phyloP scores from a whole-genome alignment of 805 yeast genomes.

The Hagleromyces aurorensis region DNA sequence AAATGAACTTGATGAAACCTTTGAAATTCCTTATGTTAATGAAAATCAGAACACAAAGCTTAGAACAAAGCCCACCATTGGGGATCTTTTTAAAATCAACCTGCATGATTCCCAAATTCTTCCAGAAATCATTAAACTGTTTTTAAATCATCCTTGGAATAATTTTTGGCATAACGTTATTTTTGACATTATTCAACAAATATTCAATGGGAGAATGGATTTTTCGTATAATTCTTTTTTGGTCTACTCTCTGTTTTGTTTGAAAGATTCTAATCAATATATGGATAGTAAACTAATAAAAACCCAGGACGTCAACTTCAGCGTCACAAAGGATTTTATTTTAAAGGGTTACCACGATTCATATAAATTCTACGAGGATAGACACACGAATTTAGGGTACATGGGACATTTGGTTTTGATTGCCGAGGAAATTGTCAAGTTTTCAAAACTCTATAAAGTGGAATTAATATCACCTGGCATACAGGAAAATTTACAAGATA shows the following conservation, averaged over 20 bases:
- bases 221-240: constrained; percentile 77
- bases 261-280: constrained; percentile 14
- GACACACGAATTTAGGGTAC: constrained; percentile 73
- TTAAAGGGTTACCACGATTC: constrained; percentile 55
- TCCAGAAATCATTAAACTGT: constrained; percentile 58
- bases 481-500: constrained; percentile 15
- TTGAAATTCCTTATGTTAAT: constrained; percentile 31
- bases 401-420: constrained; percentile 95
- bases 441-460: constrained; percentile 39
- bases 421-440: constrained; percentile 93
- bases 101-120: constrained; percentile 68
- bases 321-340: constrained; percentile 48
- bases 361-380: constrained; percentile 49
- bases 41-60: constrained; percentile 35
- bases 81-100: constrained; percentile 80
- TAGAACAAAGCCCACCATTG: constrained; percentile 62
- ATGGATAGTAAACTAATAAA: constrained; percentile 5
- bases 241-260: constrained; percentile 34
- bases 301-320: constrained; percentile 36
- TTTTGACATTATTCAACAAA: constrained; percentile 92
- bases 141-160: constrained; percentile 90
- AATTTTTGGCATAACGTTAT: constrained; percentile 96
- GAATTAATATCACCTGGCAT: constrained; percentile 29
- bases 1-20: constrained; percentile 29
- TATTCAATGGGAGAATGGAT: constrained; percentile 80